phyloP scores from a whole-genome alignment of 2,329 filamentous ascomycete species.

The Xylariaceae sp. region DNA sequence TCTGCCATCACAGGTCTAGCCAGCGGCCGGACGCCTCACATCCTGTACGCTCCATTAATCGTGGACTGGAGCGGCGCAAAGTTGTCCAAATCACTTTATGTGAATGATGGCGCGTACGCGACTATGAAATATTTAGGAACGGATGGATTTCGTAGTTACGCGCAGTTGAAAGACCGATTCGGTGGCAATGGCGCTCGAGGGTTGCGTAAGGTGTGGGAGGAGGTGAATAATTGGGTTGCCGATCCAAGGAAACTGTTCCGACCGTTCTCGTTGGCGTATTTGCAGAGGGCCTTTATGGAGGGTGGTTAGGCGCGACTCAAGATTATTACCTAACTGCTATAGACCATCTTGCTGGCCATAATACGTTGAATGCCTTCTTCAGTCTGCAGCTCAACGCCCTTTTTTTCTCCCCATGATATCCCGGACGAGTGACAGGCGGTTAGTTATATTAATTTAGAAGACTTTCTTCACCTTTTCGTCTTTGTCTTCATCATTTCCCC shows the following conservation, averaged over 20 bases:
- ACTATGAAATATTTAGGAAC: slow-evolving; percentile 1
- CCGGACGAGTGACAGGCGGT: background rate
- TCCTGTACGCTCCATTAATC: slow-evolving; percentile 11
- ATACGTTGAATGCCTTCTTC: background rate
- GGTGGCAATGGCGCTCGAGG: slow-evolving; percentile 1
- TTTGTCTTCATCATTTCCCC: background rate
- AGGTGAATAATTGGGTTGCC: slow-evolving; percentile 7
- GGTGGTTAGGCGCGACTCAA: background rate
- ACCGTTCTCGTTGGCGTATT: slow-evolving; percentile 9
- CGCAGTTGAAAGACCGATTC: slow-evolving; percentile 1
- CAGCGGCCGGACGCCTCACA: slow-evolving; percentile 6
- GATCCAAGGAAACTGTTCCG: slow-evolving; percentile 10
- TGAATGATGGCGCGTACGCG: slow-evolving; percentile 1
- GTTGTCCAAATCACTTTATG: slow-evolving; percentile 12
- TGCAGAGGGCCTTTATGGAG: slow-evolving; percentile 2
- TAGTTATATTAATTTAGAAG: slow-evolving; percentile 1
- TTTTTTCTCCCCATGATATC: background rate
- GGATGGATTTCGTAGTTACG: slow-evolving; percentile 9
- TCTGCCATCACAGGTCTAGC: slow-evolving; percentile 2
- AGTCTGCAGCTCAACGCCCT: background rate
- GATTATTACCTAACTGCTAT: background rate
- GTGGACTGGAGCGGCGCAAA: slow-evolving; percentile 13
- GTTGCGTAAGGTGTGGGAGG: slow-evolving; percentile 8
- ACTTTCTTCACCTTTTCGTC: slow-evolving; percentile 7
- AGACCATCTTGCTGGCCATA: background rate